Percentiles rank a stretch among this genome's conserved stretches.
phyloP scores from a whole-genome alignment of 495 filamentous ascomycete genomes.

The Recurvomyces mirabilis region DNA sequence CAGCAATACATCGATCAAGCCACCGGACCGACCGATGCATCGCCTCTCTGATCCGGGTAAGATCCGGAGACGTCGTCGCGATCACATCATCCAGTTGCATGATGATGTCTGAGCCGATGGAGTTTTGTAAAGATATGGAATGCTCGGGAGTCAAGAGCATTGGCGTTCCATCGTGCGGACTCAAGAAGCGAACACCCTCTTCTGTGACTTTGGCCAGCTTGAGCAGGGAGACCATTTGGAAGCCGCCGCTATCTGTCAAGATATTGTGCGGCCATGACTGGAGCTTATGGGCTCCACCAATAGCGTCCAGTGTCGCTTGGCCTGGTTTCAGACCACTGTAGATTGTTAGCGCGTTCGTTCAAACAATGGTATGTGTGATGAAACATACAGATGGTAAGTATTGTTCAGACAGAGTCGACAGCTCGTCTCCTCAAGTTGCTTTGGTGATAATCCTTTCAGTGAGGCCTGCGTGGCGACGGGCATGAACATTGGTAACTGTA shows the following conservation, averaged over 20 bases:
- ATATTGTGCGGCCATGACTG: conserved; percentile 95
- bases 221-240: conserved; percentile 97
- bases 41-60: conserved; percentile 75
- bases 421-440: conserved; percentile 77
- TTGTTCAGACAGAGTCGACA: conserved; percentile 93
- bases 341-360: conserved; percentile 16
- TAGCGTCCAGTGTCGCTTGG: conserved; percentile 69
- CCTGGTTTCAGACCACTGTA: conserved; percentile 72
- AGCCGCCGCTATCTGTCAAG: conserved; percentile 51
- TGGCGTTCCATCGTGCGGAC: conserved; percentile 86
- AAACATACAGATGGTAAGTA: conserved; percentile 70
- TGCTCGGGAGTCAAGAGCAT: conserved; percentile 98
- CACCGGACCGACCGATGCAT: conserved; percentile 97
- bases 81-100: conserved; percentile 99
- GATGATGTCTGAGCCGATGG: conserved; percentile 95
- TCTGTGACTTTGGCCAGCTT: conserved; percentile 89
- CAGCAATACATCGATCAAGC: conserved; percentile 91
- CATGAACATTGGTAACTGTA: conserved; percentile 91
- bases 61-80: conserved; percentile 84
- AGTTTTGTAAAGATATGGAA: conserved; percentile 91
- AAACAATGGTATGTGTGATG: background rate
- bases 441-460: conserved; percentile 84
- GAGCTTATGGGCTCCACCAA: conserved; percentile 86
- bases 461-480: conserved; percentile 97
- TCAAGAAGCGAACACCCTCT: conserved; percentile 87